Conservation (phyloP, 2,329 filamentous ascomycete species). For the Gaeumannomyces sp. region DNA sequence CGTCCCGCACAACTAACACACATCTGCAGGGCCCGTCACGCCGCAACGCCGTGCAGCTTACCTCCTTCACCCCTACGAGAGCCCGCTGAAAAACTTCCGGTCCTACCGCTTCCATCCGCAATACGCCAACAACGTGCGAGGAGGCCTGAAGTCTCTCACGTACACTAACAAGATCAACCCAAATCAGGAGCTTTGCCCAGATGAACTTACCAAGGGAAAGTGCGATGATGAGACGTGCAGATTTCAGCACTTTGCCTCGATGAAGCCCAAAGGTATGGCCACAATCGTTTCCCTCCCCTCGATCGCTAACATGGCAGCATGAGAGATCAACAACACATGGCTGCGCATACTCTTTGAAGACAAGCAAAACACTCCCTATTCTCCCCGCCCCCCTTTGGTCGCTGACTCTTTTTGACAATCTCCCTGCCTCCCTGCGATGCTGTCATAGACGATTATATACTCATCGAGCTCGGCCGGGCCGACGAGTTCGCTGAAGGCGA, state of each 20-base stretch:
- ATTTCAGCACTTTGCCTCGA: conserved; percentile 72
- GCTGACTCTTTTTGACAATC: conserved; percentile 36
- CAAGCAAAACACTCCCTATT: conserved; percentile 8
- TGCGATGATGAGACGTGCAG: conserved; percentile 71
- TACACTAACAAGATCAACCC: conserved; percentile 89
- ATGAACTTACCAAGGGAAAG: conserved; percentile 61
- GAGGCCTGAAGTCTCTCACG: conserved; percentile 81
- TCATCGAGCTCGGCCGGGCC: conserved; percentile 63
- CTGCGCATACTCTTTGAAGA: not conserved
- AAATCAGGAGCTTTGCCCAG: conserved; percentile 66
- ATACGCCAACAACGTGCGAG: conserved; percentile 61
- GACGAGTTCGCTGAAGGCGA: conserved; percentile 54
- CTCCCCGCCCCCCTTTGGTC: conserved; percentile 32
- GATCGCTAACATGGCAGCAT: conserved; percentile 12
- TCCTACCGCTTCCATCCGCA: conserved; percentile 85
- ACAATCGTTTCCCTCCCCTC: conserved; percentile 21
- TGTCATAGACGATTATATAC: conserved; percentile 62
- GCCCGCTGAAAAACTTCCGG: conserved; percentile 74
- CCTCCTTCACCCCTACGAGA: conserved; percentile 60
- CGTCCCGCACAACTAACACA: conserved; percentile 9
- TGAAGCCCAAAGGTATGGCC: conserved; percentile 69
- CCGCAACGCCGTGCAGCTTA: not conserved
- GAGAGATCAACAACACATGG: not conserved
- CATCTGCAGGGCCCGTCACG: not conserved
- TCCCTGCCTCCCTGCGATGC: conserved; percentile 20